phyloP scores from a whole-genome alignment of 1,284 basidiomycete genomes.

The Malassezia caprae region DNA sequence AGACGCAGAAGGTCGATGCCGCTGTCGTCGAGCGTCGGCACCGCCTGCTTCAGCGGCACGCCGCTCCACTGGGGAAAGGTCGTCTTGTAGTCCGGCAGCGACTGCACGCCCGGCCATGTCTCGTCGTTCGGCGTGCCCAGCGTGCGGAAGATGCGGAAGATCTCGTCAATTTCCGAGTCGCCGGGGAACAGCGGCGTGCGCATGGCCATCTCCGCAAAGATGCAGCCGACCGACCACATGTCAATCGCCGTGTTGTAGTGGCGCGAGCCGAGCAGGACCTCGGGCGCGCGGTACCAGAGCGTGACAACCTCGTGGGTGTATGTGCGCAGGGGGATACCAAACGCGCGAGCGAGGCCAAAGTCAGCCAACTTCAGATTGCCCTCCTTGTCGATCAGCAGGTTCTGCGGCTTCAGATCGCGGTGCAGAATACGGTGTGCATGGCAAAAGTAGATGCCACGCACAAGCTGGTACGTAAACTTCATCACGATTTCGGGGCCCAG shows the following conservation, averaged over 20 bases:
- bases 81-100: conserved; percentile 87
- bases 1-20: conserved; percentile 52
- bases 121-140: conserved; percentile 84
- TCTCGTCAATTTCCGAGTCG: conserved; percentile 98
- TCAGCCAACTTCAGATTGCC: conserved; percentile 60
- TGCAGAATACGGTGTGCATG: conserved; percentile 93
- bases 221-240: conserved; percentile 96
- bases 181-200: conserved; percentile 89
- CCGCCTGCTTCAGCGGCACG: conserved; percentile 55
- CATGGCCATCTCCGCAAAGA: conserved; percentile 79
- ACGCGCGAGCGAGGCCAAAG: conserved; percentile 90
- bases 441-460: conserved; percentile 80
- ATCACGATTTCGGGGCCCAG: conserved; percentile 67
- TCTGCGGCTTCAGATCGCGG: conserved; percentile 94
- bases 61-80: conserved; percentile 90
- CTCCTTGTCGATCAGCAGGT: conserved; percentile 77
- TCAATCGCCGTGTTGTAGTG: conserved; percentile 93
- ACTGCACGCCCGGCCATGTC: conserved; percentile 78
- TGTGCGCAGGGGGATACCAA: conserved; percentile 92
- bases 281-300: conserved; percentile 94
- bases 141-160: conserved; percentile 85
- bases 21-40: conserved; percentile 25
- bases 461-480: conserved; percentile 82
- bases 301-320: conserved; percentile 97
- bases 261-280: conserved; percentile 85